A percentile compares a stretch with the other conserved stretches of the same genome.
Evolutionary conservation across 2,329 filamentous ascomycete genomes (phyloP).

Genomic region (Colletotrichum camelliae): DNA sequence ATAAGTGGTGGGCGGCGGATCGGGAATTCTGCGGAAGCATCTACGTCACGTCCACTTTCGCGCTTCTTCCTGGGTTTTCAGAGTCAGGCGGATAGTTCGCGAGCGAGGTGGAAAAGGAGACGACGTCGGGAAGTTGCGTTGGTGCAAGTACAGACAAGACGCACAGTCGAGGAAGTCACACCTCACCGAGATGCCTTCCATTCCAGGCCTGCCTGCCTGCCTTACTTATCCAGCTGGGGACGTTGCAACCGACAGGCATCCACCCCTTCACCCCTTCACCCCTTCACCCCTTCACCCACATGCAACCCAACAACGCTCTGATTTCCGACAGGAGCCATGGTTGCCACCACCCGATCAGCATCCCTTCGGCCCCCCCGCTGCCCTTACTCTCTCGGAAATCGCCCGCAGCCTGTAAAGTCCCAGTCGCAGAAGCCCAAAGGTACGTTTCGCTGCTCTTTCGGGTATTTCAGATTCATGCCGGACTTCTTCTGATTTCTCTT

Average conservation of each 20-base stretch:
- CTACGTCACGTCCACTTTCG: not conserved
- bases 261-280: not conserved
- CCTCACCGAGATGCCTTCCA: not conserved
- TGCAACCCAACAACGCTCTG: not conserved
- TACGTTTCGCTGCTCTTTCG: not conserved
- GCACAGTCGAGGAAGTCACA: not conserved
- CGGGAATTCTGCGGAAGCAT: not conserved
- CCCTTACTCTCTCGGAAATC: not conserved
- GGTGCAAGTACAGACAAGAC: not conserved
- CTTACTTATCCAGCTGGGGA: not conserved
- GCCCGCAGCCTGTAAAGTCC: not conserved
- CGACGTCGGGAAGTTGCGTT: not conserved
- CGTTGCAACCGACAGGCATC: not conserved
- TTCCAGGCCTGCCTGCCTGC: not conserved
- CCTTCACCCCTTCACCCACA: not conserved
- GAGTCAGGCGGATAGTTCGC: not conserved
- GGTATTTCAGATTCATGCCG: not conserved
- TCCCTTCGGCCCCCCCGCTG: not conserved
- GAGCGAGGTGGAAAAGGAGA: not conserved
- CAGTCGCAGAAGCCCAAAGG: not conserved
- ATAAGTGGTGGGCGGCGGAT: not conserved
- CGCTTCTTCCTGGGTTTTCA: not conserved
- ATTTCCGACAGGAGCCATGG: not conserved
- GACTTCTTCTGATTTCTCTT: not conserved
- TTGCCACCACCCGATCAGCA: not conserved